A percentile compares a stretch with the other conserved stretches of the same genome.
Evolutionary conservation across 2,329 filamentous ascomycete genomes (phyloP).

Genomic region (Claviceps pazoutovae): DNA sequence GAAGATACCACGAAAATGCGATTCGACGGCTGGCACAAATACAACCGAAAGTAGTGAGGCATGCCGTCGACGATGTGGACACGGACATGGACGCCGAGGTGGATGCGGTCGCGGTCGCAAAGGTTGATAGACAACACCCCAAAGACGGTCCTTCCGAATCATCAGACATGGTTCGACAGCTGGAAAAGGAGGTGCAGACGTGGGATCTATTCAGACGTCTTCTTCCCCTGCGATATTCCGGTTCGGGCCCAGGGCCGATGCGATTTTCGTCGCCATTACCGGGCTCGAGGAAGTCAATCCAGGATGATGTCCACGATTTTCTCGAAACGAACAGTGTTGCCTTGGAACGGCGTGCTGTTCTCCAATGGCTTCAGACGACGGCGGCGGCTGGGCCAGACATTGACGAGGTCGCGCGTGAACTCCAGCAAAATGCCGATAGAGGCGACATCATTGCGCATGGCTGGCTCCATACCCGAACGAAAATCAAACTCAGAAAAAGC

Average conservation of each 20-base stretch:
- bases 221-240: slow-evolving; percentile 53
- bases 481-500: slow-evolving; percentile 81
- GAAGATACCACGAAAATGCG: slow-evolving; percentile 44
- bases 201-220: slow-evolving; percentile 76
- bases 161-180: slow-evolving; percentile 27
- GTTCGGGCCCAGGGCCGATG: slow-evolving; percentile 14
- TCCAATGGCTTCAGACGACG: slow-evolving; percentile 76
- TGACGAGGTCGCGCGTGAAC: slow-evolving; percentile 59
- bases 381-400: slow-evolving; percentile 59
- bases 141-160: not conserved
- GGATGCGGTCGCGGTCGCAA: slow-evolving; percentile 43
- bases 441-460: slow-evolving; percentile 75
- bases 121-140: slow-evolving; percentile 32
- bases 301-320: slow-evolving; percentile 44
- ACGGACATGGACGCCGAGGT: slow-evolving; percentile 44
- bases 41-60: slow-evolving; percentile 15
- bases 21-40: slow-evolving; percentile 18
- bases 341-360: slow-evolving; percentile 62
- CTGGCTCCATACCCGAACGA: slow-evolving; percentile 82
- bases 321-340: slow-evolving; percentile 58
- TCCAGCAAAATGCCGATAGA: slow-evolving; percentile 62
- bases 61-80: slow-evolving; percentile 31
- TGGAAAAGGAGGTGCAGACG: slow-evolving; percentile 75
- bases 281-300: slow-evolving; percentile 16
- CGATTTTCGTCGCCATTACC: slow-evolving; percentile 17